Conservation (phyloP, 2,329 filamentous ascomycete genomes). For the Capronia americana region DNA sequence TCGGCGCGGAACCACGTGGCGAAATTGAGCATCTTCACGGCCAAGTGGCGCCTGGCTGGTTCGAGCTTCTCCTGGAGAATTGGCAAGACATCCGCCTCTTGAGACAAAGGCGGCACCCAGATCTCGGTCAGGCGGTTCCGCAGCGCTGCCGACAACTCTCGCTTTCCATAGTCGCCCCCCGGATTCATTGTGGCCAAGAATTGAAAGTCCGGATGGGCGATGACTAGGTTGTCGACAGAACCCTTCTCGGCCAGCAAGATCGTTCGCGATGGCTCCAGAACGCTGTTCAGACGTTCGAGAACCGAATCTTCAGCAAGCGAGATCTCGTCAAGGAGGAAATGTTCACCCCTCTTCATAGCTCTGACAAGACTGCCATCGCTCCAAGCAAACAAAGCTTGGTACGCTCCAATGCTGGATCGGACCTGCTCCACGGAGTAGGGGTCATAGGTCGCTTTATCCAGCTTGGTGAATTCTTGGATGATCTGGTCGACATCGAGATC, state of each 20-base stretch:
- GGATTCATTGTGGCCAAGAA: constrained; percentile 99
- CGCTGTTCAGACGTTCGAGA: constrained; percentile 92
- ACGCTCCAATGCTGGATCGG: constrained; percentile 63
- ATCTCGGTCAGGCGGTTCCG: constrained; percentile 98
- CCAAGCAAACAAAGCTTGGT: constrained; percentile 94
- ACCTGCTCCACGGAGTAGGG: constrained; percentile 53
- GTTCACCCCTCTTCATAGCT: constrained; percentile 87
- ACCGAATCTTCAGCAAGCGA: constrained; percentile 98
- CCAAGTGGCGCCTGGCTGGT: constrained; percentile 61
- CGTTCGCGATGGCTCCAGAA: constrained; percentile 85
- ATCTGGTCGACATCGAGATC: constrained; percentile 36
- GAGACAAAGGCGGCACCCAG: constrained; percentile 90
- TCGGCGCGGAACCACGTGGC: constrained; percentile 88
- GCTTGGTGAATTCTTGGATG: constrained; percentile 31
- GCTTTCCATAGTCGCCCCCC: constrained; percentile 97
- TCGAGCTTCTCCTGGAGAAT: constrained; percentile 81
- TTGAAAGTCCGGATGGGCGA: constrained; percentile 80
- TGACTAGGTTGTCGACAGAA: constrained; percentile 78
- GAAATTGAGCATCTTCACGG: constrained; percentile 78
- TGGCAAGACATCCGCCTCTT: constrained; percentile 82
- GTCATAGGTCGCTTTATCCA: constrained; percentile 50
- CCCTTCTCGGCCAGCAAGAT: constrained; percentile 94
- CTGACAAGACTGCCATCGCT: constrained; percentile 90
- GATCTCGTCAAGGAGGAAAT: constrained; percentile 96
- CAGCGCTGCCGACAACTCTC: constrained; percentile 91